Evolutionary conservation across 2,329 filamentous ascomycete genomes (phyloP), one percentile per base, ranked within the genome.

Genomic region (Pseudogymnoascus sp.): DNA sequence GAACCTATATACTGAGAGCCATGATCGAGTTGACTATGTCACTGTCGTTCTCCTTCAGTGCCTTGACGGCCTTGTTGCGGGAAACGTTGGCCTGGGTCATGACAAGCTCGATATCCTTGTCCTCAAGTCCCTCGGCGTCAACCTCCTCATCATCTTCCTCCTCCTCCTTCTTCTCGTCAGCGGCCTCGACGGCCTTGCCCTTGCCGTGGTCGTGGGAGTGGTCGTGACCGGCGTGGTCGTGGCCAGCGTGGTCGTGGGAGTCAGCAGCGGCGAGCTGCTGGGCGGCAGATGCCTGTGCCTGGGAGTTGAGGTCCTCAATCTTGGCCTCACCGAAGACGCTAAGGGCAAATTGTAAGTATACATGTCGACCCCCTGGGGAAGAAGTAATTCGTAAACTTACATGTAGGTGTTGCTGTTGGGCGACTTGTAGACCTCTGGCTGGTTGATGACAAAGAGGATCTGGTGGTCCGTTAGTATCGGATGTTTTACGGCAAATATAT

Each of bases 1-100:
- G 39, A 62, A 63, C 53, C 75, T 81, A 92, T 82, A 91, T 87
- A 82, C 89, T 91, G 76, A 99, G 81, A 70, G 93, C 92, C 94
- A 99, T 99, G 81, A 99, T 99, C 71, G 94, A 97, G 84, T 99
- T 99, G 82, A 99, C 94, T 80, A 99, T 99, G 76, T 99, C 94
- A 74, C 97, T 97, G 80, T 97, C 93, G 75, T 99, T 99, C 82
- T 97, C 94, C 82, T 91, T 92, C 74, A 99, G 84, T 62, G 95
- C 94, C 82, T 97, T 99, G 81, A 99, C 86, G 64, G 94, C 94
- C 86, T 97, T 97, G 82, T 96, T 97, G 77, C 94, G 86, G 71
- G 91, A 96, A 71, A 99, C 95, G 72, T 82, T 94, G 71, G 94
- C 94, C 80, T 99, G 93, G 70, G 90, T 91, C 91, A 97, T 97